Evolutionary conservation across 2,329 filamentous ascomycete genomes (phyloP).

Genomic region (Venturia effusa): DNA sequence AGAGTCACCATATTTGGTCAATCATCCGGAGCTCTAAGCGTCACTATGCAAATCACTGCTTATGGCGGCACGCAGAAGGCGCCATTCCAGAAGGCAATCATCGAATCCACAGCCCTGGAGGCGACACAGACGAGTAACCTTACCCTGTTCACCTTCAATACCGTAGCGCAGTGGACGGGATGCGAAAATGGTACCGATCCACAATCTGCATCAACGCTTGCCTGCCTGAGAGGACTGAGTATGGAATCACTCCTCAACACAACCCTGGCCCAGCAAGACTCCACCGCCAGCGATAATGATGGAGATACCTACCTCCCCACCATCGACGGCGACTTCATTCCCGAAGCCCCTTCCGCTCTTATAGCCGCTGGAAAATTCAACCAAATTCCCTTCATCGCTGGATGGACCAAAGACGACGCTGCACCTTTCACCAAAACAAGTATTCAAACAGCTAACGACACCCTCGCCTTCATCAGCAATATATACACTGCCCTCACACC

Average conservation of each 20-base stretch:
- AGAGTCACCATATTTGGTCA: slow-evolving; percentile 29
- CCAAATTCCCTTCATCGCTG: slow-evolving; percentile 25
- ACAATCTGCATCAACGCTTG: slow-evolving; percentile 20
- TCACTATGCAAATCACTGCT: slow-evolving; percentile 30
- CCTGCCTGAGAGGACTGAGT: slow-evolving; percentile 36
- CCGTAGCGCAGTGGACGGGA: background rate
- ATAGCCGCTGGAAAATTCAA: slow-evolving; percentile 27
- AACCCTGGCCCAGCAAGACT: slow-evolving; percentile 31
- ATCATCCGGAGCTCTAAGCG: slow-evolving; percentile 26
- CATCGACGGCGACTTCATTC: slow-evolving; percentile 15
- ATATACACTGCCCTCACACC: slow-evolving; percentile 31
- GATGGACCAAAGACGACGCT: slow-evolving; percentile 36
- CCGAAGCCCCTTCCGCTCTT: slow-evolving; percentile 17
- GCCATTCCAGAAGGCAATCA: background rate
- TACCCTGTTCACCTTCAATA: background rate
- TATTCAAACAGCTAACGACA: slow-evolving; percentile 18
- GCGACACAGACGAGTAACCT: slow-evolving; percentile 18
- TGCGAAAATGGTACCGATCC: background rate
- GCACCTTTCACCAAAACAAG: slow-evolving; percentile 32
- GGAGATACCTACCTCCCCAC: slow-evolving; percentile 14
- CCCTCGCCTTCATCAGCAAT: slow-evolving; percentile 22
- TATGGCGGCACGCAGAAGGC: slow-evolving; percentile 22
- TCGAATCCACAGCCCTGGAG: slow-evolving; percentile 14
- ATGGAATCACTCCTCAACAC: slow-evolving; percentile 34
- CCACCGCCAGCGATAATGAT: slow-evolving; percentile 30